Base-by-base conservation (phyloP, 345 rosid species). In the Cardiospermum halicacabum region DNA sequence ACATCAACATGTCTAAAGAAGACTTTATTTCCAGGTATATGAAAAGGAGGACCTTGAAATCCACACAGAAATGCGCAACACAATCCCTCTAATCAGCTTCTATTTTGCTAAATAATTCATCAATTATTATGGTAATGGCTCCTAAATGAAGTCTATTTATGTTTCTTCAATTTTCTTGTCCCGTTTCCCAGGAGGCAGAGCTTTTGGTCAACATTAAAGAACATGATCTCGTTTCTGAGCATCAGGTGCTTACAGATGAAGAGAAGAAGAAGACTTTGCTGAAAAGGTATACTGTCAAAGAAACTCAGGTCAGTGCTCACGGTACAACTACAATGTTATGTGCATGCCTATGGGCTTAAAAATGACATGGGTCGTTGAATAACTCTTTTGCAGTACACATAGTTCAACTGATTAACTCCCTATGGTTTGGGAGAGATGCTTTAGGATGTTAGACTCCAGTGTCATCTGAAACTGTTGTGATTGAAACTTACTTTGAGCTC, bases 1-100 rank as follows among this genome's bases (percentile, higher is more conserved):
- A 94, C 60, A 70, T 91, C 22, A 76, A 77, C 56, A 78, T 80
- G 84, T 53, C 77, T 36, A 65, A 69, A 65, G 64, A 69, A 0
- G 85, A 91, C 64, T 88, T 93, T 56, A 39, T 80, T 11, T 70
- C 79, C 5, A 90, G 84, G 63, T 74, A 76, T 79, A 85, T 89
- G 91, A 94, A 91, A 68, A 80, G 97, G 99, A 94, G 67, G 93
- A 91, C 76, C 95, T 84, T n/a, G 80, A 82, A 40, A 80, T 88
- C 70, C 82, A 77, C 66, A 89, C 83, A 60, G 60, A 75, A 2
- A 84, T 82, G 78, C 75, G 86, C 28, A 81, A 69, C 8, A 69
- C 8, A 80, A 85, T 64, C 70, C 71, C 74, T 74, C 76, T 6
- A 93, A 87, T 72, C 88, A 85, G 95, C n/a, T n/a, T n/a, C n/a